Evolutionary conservation across 1,284 basidiomycete genomes (phyloP).

Genomic region (Heliocybe sulcata): DNA sequence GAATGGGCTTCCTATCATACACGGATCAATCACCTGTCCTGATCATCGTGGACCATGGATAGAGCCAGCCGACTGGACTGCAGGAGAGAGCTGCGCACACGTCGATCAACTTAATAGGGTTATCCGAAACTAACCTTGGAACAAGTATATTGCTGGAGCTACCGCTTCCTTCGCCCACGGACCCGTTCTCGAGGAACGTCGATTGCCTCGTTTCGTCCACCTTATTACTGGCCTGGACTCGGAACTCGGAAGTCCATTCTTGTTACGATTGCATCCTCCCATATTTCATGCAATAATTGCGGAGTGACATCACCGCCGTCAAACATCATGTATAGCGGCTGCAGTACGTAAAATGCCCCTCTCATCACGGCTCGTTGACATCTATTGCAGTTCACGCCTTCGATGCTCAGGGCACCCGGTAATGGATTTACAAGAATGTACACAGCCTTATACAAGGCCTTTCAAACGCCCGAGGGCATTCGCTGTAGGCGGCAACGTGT

Average conservation of each 20-base stretch:
- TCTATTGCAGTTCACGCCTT: not conserved
- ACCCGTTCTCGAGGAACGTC: not conserved
- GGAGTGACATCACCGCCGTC: not conserved
- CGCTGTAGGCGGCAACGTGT: not conserved
- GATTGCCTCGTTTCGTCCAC: not conserved
- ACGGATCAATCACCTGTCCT: not conserved
- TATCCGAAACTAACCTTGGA: not conserved
- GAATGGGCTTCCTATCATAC: not conserved
- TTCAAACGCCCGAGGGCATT: not conserved
- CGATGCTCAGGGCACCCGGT: not conserved
- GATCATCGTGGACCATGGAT: not conserved
- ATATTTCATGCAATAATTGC: not conserved
- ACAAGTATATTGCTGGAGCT: not conserved
- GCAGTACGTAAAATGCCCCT: not conserved
- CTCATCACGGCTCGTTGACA: not conserved
- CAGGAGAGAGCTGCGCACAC: not conserved
- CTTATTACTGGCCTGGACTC: not conserved
- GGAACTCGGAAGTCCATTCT: not conserved
- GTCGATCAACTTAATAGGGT: not conserved
- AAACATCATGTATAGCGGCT: not conserved
- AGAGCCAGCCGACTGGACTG: not conserved
- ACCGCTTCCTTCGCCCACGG: not conserved
- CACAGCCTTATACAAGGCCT: not conserved
- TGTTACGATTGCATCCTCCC: not conserved
- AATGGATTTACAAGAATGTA: not conserved